Percentiles rank a stretch among this genome's conserved stretches.
phyloP scores from a whole-genome alignment of 345 rosid species.

The Lepidium africanum region DNA sequence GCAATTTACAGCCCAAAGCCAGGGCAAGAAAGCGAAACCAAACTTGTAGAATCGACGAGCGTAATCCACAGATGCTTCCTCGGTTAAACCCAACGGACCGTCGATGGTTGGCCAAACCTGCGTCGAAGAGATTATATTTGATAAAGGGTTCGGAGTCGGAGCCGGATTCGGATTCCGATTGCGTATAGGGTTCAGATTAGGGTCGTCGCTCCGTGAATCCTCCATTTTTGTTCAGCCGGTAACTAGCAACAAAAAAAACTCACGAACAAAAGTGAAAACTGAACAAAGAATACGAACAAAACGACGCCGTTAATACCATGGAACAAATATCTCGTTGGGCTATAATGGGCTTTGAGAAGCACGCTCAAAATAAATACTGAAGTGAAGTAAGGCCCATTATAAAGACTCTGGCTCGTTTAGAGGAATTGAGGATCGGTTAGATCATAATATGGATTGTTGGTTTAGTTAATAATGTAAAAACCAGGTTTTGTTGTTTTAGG shows the following conservation, averaged over 20 bases:
- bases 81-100: slow-evolving; percentile 76
- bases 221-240: slow-evolving; percentile 43
- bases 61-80: slow-evolving; percentile 75
- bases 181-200: slow-evolving; percentile 3
- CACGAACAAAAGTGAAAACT: neutral
- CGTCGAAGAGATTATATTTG: slow-evolving; percentile 38
- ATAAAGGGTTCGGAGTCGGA: slow-evolving; percentile 14
- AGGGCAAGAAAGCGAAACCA: slow-evolving; percentile 84
- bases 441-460: no score
- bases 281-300: neutral
- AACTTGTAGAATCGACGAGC: slow-evolving; percentile 83
- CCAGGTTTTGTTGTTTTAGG: neutral
- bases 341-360: no score
- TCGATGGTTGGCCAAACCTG: slow-evolving; percentile 91
- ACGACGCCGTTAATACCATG: slow-evolving; percentile 6
- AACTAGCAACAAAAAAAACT: neutral
- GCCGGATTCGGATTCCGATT: neutral
- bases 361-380: no score
- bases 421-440: no score
- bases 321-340: no score
- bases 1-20: slow-evolving; percentile 96
- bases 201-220: slow-evolving; percentile 33
- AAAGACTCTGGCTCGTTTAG: no score
- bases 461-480: neutral
- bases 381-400: no score